Conservation (phyloP, 108 stramenopile species). For the Bacterosira constricta region DNA sequence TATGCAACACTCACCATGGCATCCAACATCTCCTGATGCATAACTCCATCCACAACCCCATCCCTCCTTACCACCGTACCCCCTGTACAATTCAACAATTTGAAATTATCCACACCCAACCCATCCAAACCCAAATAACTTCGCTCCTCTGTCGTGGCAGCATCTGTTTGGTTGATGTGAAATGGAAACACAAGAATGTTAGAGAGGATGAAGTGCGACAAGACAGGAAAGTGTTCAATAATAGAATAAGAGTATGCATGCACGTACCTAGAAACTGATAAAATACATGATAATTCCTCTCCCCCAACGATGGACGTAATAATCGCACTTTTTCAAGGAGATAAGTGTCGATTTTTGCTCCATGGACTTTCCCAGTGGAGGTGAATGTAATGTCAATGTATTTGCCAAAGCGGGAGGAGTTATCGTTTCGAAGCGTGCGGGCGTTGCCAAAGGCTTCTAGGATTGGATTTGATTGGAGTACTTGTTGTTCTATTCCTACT, state of each 20-base stretch:
- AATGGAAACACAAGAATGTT: too few species aligned
- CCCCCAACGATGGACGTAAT: constrained; percentile 92
- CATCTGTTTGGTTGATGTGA: too few species aligned
- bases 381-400: constrained; percentile 84
- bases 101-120: constrained; percentile 61
- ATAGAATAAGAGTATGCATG: too few species aligned
- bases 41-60: constrained; percentile 78
- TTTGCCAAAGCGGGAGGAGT: constrained; percentile 89
- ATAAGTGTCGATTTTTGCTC: too few species aligned
- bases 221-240: too few species aligned
- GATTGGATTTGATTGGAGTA: constrained; percentile 92
- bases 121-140: constrained; percentile 51
- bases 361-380: constrained; percentile 73
- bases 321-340: too few species aligned
- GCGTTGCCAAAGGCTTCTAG: constrained; percentile 98
- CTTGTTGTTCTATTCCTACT: constrained; percentile 86
- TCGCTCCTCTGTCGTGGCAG: constrained; percentile 62
- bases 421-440: constrained; percentile 94
- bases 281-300: constrained; percentile 89
- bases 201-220: too few species aligned
- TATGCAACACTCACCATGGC: constrained; percentile 89
- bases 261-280: constrained; percentile 94
- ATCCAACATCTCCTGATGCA: constrained; percentile 80
- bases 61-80: constrained; percentile 83
- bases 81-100: constrained; percentile 61